Base-by-base conservation (phyloP, 345 rosid genomes). In the Lenwebbia sp. region DNA sequence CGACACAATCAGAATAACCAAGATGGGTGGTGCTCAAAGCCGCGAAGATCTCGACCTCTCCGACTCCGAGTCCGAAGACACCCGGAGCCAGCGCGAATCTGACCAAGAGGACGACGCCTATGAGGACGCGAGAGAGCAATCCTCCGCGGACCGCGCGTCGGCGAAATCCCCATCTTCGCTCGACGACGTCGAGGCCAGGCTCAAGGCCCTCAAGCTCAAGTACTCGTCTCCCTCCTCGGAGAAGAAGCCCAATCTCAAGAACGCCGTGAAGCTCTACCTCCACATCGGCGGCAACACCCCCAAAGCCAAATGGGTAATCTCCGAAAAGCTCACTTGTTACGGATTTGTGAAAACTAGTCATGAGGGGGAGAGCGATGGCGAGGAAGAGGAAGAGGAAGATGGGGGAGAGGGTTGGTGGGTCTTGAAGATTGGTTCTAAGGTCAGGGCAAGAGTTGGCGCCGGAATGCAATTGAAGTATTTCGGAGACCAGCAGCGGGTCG, bases 401-500 rank as follows among this genome's bases (percentile, higher is more conserved):
- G 91, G 62, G 23, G 90, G 76, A 25, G 90, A 83, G 30, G 65
- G 85, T 17, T 89, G 90, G 87, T 90, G 93, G 92, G 87, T 89
- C 7, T 87, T 92, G 88, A 92, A 86, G 88, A 91, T 89, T 65
- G 88, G 87, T 25, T 88, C 86, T 7, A 92, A 88, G 76, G 86
- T 92, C 85, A 47, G 86, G 74, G 89, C 62, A 57, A 90, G 85
- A 60, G 87, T 89, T 83, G 91, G 88, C 50, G 33, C 87, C 26
- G 91, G 88, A 81, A 89, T 94, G 99, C 98, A 95, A 83, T 85
- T 96, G 87, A 97, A 94, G 89, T 93, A 92, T 30, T 91, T 92
- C 28, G 93, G 91, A 88, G 94, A 94, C 85, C 99, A 97, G 89
- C 93, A 92, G 86, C 97, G 99, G 40, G 96, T 94, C 88, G 99